A percentile compares a stretch with the other conserved stretches of the same genome.
Evolutionary conservation across 139 green algal species (phyloP).

Genomic region (Chlorella sp.): DNA sequence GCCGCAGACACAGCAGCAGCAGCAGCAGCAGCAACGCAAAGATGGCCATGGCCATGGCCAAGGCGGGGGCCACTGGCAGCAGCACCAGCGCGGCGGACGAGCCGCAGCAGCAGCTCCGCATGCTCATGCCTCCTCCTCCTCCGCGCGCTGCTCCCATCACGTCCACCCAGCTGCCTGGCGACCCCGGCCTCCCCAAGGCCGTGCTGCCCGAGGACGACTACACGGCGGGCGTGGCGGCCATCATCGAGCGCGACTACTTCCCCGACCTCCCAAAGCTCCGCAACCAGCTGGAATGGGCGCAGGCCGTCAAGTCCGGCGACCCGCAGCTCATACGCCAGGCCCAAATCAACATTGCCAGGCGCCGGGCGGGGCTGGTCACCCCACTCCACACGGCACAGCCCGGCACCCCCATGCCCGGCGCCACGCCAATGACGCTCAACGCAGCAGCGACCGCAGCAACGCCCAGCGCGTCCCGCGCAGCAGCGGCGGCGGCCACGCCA

Average conservation of each 20-base stretch:
- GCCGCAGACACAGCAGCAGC: too few species aligned
- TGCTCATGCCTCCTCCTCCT: too few species aligned
- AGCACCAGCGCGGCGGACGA: too few species aligned
- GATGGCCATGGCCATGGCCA: too few species aligned
- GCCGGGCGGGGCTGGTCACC: slow-evolving; percentile 42
- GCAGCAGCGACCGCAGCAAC: neutral
- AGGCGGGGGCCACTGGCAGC: too few species aligned
- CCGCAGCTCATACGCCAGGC: slow-evolving; percentile 52
- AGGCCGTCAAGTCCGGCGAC: slow-evolving; percentile 70
- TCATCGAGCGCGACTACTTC: slow-evolving; percentile 94
- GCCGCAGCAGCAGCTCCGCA: too few species aligned
- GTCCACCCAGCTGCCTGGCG: neutral
- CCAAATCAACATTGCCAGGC: slow-evolving; percentile 76
- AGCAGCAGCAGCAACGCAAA: too few species aligned
- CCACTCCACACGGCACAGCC: too few species aligned
- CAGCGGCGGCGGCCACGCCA: neutral
- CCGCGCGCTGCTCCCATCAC: too few species aligned
- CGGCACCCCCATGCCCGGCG: neutral
- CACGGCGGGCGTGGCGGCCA: slow-evolving; percentile 62
- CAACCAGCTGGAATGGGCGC: slow-evolving; percentile 79
- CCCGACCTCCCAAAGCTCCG: slow-evolving; percentile 79
- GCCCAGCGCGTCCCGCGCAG: neutral
- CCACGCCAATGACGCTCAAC: neutral
- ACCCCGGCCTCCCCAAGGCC: neutral
- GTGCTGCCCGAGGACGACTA: slow-evolving; percentile 80